A percentile compares a stretch with the other conserved stretches of the same genome.
Evolutionary conservation across 129 eudicot species (phyloP).

Genomic region (Glebionis coronaria): DNA sequence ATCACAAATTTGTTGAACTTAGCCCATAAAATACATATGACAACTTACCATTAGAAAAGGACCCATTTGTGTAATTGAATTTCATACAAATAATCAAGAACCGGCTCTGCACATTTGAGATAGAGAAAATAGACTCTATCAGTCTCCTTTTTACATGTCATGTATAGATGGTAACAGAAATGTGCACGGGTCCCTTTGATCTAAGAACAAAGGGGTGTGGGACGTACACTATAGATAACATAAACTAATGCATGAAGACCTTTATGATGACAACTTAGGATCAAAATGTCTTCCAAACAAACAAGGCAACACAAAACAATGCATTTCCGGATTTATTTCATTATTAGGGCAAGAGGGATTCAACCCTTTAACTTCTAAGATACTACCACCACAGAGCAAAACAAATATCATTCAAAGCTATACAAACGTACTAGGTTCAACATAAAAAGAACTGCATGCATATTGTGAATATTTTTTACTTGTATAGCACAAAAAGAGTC

Average conservation of each 20-base stretch:
- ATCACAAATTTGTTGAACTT: background rate
- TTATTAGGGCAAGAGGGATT: too few relatives aligned
- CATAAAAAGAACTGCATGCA: background rate
- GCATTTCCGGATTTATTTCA: background rate
- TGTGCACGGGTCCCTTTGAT: background rate
- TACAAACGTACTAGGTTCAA: background rate
- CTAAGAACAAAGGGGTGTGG: background rate
- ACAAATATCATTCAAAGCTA: background rate
- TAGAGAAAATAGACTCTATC: background rate
- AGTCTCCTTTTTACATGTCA: background rate
- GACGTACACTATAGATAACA: background rate
- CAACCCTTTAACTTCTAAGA: too few relatives aligned
- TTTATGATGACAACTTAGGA: background rate
- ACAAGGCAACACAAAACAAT: slow-evolving; percentile 11
- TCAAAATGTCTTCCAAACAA: background rate
- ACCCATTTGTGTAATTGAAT: slow-evolving; percentile 1
- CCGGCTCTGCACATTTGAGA: background rate
- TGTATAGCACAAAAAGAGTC: slow-evolving; percentile 3
- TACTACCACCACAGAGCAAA: too few relatives aligned
- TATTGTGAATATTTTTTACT: background rate
- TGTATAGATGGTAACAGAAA: background rate
- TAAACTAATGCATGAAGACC: background rate
- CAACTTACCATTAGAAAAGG: too few relatives aligned
- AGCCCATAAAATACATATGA: background rate
- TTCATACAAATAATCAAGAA: background rate